Percentiles rank a stretch among this genome's conserved stretches.
Evolutionary conservation across 306 rosid genomes (phyloP).

Genomic region (Lithocarpus polystachyus): DNA sequence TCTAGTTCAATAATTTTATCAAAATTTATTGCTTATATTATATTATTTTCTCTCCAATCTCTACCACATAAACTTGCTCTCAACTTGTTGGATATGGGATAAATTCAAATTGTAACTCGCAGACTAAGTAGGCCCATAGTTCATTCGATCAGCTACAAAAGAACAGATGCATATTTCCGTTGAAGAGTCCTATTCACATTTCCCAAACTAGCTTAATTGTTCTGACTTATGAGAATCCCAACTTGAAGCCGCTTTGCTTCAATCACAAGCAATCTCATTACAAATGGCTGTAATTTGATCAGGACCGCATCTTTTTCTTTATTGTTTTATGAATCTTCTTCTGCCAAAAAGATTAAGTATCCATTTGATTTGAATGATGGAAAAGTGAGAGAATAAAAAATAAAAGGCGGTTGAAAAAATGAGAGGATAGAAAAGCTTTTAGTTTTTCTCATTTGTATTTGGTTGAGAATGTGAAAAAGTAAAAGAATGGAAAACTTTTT

Average conservation of each 20-base stretch:
- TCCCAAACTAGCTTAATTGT: too few relatives aligned
- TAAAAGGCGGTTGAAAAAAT: too few relatives aligned
- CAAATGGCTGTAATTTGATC: conserved; percentile 7
- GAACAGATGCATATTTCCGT: not conserved
- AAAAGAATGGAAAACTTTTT: too few relatives aligned
- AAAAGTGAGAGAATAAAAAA: too few relatives aligned
- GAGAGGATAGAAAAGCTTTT: too few relatives aligned
- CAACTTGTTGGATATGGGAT: conserved; percentile 27
- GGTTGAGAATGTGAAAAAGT: too few relatives aligned
- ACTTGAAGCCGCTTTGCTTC: not conserved
- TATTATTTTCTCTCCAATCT: not conserved
- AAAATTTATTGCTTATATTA: not conserved
- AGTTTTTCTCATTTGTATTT: too few relatives aligned
- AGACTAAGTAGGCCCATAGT: not conserved
- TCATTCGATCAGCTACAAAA: not conserved
- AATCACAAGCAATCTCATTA: conserved; percentile 13
- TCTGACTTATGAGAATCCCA: not conserved
- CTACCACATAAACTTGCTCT: conserved; percentile 11
- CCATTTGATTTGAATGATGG: too few relatives aligned
- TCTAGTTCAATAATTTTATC: not conserved
- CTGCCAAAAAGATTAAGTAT: too few relatives aligned
- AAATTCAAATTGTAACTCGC: conserved; percentile 1
- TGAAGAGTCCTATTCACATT: not conserved
- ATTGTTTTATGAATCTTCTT: too few relatives aligned
- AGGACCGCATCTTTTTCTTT: not conserved